Evolutionary conservation across 495 filamentous ascomycete species (phyloP), one percentile per base, ranked within the genome.

Genomic region (Podospora pseudopauciseta): DNA sequence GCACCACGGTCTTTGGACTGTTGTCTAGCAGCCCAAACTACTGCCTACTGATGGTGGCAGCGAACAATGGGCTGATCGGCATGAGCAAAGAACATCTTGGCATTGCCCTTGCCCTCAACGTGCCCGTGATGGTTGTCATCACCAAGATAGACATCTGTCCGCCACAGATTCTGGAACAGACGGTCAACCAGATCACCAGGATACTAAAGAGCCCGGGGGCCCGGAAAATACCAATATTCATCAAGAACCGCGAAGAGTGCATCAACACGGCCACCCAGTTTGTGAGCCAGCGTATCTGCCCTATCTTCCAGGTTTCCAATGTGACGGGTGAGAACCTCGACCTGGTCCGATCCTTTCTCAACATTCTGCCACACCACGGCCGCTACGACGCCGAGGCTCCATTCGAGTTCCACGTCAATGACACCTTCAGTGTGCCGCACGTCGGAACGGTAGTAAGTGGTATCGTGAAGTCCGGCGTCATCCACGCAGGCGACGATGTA

Each of bases 91-190:
- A 99, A 80, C 95, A 99, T 79, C 83, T 99, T 20, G 95, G 95
- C 19, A 97, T 99, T 75, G 95, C 95, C 1, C 82, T 97, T 20
- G 94, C 95, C 2, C 80, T 99, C 44, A 98, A 98, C 75, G 96
- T 99, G 27, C 95, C 95, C 3, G 93, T 99, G 71, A 94, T 99
- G 90, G 94, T 99, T 28, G 92, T 98, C 67, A 88, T 99, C 67
- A 99, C 95, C 76, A 99, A 99, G 80, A 98, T 98, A 70, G 95
- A 99, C 78, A 99, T 98, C 64, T 99, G 95, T 74, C 95, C 95
- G 19, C 95, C 96, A 0, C 90, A 99, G 67, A 97, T 99, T 75
- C 80, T 99, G 19, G 86, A 97, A 79, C 90, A 99, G 79, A 99
- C 95, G 49, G 88, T 98, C 63, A 89, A 87, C n/a, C 94, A 97